phyloP scores from a whole-genome alignment of 2,329 filamentous ascomycete genomes.

The Aspergillus fumigatiaffinis region DNA sequence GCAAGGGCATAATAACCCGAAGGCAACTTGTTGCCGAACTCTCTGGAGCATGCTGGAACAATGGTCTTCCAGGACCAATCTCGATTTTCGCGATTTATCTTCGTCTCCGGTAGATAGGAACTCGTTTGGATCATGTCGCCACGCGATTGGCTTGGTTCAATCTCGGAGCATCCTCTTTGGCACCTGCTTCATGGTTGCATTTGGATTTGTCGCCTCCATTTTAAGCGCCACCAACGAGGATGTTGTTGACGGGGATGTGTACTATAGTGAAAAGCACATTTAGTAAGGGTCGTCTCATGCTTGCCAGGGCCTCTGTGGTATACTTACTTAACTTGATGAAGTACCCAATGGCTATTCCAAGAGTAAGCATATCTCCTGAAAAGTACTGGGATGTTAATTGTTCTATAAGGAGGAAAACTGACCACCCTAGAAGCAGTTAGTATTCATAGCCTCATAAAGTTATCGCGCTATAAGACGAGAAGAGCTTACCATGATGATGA shows the following conservation, averaged over 20 bases:
- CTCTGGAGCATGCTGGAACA: not conserved
- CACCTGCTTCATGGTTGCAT: not conserved
- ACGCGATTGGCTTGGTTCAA: not conserved
- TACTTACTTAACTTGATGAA: conserved; percentile 57
- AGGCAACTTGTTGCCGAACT: not conserved
- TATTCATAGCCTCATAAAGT: not conserved
- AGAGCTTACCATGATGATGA: conserved; percentile 50
- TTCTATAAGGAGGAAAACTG: not conserved
- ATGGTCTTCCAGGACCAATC: not conserved
- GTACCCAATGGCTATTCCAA: conserved; percentile 49
- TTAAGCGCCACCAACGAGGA: conserved; percentile 47
- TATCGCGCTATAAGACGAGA: not conserved
- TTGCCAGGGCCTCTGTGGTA: not conserved
- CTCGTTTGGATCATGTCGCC: not conserved
- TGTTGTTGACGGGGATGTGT: conserved; percentile 50
- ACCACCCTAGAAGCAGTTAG: conserved; percentile 1
- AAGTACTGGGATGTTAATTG: not conserved
- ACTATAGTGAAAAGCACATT: conserved; percentile 27
- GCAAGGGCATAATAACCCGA: not conserved
- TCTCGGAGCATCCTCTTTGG: not conserved
- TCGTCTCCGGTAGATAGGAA: not conserved
- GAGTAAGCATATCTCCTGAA: conserved; percentile 8
- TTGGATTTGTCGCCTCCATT: not conserved
- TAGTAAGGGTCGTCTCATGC: conserved; percentile 6
- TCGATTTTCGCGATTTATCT: not conserved